phyloP scores from a whole-genome alignment of 768 basidiomycete species.

The Cystobasidium tubakii region DNA sequence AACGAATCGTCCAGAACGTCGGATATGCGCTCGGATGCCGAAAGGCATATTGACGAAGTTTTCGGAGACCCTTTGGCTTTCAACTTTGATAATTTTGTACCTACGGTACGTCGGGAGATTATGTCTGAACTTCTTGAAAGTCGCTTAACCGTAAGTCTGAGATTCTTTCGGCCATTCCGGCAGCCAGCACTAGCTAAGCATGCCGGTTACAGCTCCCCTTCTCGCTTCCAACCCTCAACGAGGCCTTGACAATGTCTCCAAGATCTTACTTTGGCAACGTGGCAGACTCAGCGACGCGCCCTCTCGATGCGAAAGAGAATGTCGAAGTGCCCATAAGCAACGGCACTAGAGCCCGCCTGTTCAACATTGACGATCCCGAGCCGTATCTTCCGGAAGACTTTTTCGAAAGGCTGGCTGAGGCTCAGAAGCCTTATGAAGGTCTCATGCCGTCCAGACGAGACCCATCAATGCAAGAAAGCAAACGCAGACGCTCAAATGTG shows the following conservation, averaged over 20 bases:
- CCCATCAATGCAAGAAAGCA: neutral
- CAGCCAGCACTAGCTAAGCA: neutral
- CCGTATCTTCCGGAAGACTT: constrained; percentile 20
- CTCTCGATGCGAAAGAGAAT: neutral
- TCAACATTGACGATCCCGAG: neutral
- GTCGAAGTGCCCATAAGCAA: neutral
- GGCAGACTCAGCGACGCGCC: neutral
- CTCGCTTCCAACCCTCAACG: constrained; percentile 22
- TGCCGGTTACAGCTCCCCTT: constrained; percentile 28
- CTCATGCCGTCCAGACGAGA: neutral
- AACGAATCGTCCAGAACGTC: constrained; percentile 13
- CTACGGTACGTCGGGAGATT: constrained; percentile 68
- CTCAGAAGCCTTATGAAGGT: neutral
- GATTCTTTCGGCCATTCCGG: too few relatives aligned
- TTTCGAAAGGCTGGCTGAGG: neutral
- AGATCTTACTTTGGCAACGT: constrained; percentile 19
- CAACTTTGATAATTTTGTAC: constrained; percentile 68
- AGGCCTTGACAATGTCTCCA: constrained; percentile 5
- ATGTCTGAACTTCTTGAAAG: constrained; percentile 89
- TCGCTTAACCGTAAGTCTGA: constrained; percentile 66
- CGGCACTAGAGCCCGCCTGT: neutral
- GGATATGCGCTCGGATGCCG: constrained; percentile 40
- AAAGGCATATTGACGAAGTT: constrained; percentile 64
- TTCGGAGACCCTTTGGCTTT: constrained; percentile 52
- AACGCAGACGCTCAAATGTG: neutral